These are phyloP conservation scores for Trichoderma pleuroti DNA, from an alignment of 2,329 filamentous ascomycete species.

Conservation along the genomic window DNA sequence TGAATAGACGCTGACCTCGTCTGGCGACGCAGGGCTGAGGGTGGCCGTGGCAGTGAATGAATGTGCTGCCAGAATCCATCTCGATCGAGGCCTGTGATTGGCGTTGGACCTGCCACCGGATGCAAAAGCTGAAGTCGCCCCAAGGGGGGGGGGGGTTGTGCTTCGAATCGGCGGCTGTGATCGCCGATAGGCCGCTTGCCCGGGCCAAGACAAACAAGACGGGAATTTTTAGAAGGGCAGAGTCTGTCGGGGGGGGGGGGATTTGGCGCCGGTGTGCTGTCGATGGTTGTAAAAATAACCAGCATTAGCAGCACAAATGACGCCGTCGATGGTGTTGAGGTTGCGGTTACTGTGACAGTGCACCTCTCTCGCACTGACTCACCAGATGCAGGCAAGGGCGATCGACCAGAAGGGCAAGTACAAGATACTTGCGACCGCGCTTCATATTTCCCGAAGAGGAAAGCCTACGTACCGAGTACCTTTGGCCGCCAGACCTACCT, in stretches of 20 bases:
- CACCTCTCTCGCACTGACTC: not conserved
- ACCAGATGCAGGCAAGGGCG: slow-evolving; percentile 2
- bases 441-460: slow-evolving; percentile 8
- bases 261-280: not conserved
- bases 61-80: slow-evolving; percentile 12
- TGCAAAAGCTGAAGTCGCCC: slow-evolving; percentile 15
- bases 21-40: slow-evolving; percentile 17
- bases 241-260: not conserved
- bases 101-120: slow-evolving; percentile 1
- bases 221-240: slow-evolving; percentile 12
- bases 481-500: not conserved
- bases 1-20: slow-evolving; percentile 30
- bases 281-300: not conserved
- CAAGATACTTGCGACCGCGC: not conserved
- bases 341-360: slow-evolving; percentile 2
- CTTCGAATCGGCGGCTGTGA: slow-evolving; percentile 3
- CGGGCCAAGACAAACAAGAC: not conserved
- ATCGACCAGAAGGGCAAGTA: slow-evolving; percentile 12
- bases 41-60: slow-evolving; percentile 18
- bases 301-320: not conserved
- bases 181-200: slow-evolving; percentile 5
- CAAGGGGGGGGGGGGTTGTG: not conserved
- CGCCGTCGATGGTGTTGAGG: not conserved
- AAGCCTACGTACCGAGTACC: slow-evolving; percentile 11
- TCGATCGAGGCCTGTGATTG: slow-evolving; percentile 18